Evolutionary conservation across 2,329 filamentous ascomycete species (phyloP), one percentile per base, ranked within the genome.

Genomic region (Aspergillus sp.): DNA sequence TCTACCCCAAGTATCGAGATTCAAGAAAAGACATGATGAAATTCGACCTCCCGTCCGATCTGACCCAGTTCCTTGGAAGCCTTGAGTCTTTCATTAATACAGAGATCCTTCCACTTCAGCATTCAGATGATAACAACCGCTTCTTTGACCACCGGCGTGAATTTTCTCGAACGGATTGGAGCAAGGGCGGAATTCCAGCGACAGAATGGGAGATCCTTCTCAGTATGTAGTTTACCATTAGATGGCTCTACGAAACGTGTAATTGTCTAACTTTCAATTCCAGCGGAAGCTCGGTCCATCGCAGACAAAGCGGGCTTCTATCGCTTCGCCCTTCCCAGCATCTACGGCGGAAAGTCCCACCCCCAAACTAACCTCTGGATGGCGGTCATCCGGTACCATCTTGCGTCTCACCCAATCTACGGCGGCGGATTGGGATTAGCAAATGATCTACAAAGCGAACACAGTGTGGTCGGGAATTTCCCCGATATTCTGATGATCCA

Each of bases 91-190:
- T 87, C 73, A 86, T 88, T 64, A 75, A 80, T 2, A 67, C 71
- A 14, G 78, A 80, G 52, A 87, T 71, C 22, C 62, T 71, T 18
- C 69, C 70, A 2, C 60, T 71, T 10, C 69, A 88, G 69, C 73
- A 81, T 62, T 73, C 75, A 24, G 73, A 84, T 66, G 84, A 87
- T 70, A 88, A 88, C 68, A 78, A 85, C 56, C 82, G 85, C 59
- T 88, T 88, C 80, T 88, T 88, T 73, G 85, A 88, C 71, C 83
- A 88, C 71, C 81, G 85, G 18, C 83, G 85, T 63, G 85, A 88
- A 65, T 80, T 87, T 66, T 77, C 84, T 6, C 82, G 85, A 36
- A 88, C 85, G 1, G 80, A 88, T 67, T 88, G 85, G 84, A 80
- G 83, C 56, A 80, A 81, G 46, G 75, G 77, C 58, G 85, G 85